These are phyloP conservation scores for Aspergillus candidus DNA, from an alignment of 2,329 filamentous ascomycete species.

Conservation along the genomic window DNA sequence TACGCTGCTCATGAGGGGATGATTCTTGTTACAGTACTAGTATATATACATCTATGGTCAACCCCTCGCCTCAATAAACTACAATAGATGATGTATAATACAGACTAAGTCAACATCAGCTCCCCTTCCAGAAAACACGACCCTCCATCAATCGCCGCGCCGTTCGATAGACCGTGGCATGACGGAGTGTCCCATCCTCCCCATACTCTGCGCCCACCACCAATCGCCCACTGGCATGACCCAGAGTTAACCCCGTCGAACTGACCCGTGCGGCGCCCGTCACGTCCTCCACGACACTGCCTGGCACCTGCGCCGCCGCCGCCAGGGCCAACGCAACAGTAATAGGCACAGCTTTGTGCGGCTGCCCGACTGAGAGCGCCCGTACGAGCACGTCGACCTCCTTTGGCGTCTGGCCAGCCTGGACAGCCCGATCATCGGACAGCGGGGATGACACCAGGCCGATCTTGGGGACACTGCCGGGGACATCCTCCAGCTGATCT, in stretches of 20 bases:
- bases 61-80: too few relatives aligned
- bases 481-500: constrained; percentile 37
- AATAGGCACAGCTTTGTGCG: constrained; percentile 52
- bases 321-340: constrained; percentile 50
- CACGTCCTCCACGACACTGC: constrained; percentile 34
- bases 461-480: constrained; percentile 58
- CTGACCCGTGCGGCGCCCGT: constrained; percentile 20
- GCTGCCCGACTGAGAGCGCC: constrained; percentile 52
- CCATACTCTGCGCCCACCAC: constrained; percentile 39
- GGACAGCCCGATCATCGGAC: constrained; percentile 4
- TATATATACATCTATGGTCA: too few relatives aligned
- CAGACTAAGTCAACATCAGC: too few relatives aligned
- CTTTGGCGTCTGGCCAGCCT: constrained; percentile 25
- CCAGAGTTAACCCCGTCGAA: constrained; percentile 34
- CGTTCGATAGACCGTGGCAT: constrained; percentile 44
- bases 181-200: constrained; percentile 26
- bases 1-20: too few relatives aligned
- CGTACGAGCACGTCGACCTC: constrained; percentile 40
- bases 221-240: constrained; percentile 45
- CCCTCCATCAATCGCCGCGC: constrained; percentile 46
- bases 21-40: too few relatives aligned
- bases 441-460: constrained; percentile 44
- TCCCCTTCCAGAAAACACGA: constrained; percentile 36
- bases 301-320: constrained; percentile 43
- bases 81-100: too few relatives aligned